Conservation (phyloP, 805 yeast genomes). For the Suhomyces xylopsoci region DNA sequence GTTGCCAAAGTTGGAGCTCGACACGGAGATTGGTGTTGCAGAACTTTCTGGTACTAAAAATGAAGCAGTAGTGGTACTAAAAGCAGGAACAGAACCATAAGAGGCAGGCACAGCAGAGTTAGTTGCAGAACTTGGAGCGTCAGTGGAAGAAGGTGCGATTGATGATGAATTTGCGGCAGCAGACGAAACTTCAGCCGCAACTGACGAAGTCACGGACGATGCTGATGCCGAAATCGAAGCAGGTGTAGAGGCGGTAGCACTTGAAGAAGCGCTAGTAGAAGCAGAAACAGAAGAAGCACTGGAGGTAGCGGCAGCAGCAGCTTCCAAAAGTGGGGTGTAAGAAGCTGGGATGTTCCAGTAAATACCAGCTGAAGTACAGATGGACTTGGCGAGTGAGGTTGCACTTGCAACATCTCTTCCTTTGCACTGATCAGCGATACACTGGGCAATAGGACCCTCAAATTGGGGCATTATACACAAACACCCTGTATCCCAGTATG, state of each 20-base stretch:
- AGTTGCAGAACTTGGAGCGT: slow-evolving; percentile 3
- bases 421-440: slow-evolving; percentile 32
- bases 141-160: slow-evolving; percentile 7
- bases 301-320: slow-evolving; percentile 19
- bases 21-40: neutral
- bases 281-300: neutral
- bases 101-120: slow-evolving; percentile 6
- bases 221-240: slow-evolving; percentile 3
- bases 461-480: slow-evolving; percentile 40
- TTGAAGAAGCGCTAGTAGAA: neutral
- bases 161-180: slow-evolving; percentile 3
- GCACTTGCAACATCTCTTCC: slow-evolving; percentile 34
- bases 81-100: slow-evolving; percentile 2
- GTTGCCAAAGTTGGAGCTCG: neutral
- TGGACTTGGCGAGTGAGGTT: slow-evolving; percentile 27
- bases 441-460: slow-evolving; percentile 36
- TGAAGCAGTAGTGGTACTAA: slow-evolving; percentile 1
- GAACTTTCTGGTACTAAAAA: neutral
- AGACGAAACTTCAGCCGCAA: slow-evolving; percentile 5
- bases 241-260: neutral
- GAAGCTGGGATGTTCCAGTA: slow-evolving; percentile 29
- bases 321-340: slow-evolving; percentile 20
- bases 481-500: slow-evolving; percentile 47
- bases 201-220: slow-evolving; percentile 12
- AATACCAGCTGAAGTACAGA: slow-evolving; percentile 35